Percentiles rank a stretch among this genome's conserved stretches.
phyloP scores from a whole-genome alignment of 2,329 filamentous ascomycete species.

The Talaromyces atroroseus region DNA sequence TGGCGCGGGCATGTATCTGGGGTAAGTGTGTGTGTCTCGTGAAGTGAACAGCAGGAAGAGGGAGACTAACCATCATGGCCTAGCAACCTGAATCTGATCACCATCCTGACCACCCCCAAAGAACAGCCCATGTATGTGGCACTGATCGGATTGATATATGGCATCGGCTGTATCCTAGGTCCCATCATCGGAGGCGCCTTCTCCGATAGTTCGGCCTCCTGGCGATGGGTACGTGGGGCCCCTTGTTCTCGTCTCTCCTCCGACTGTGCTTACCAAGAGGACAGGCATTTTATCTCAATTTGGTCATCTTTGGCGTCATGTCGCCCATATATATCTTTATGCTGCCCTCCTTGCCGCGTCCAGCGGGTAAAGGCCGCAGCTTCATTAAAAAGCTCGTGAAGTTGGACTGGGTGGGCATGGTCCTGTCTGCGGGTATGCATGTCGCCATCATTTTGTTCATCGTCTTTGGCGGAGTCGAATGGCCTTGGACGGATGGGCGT shows the following conservation, averaged over 20 bases:
- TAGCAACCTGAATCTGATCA: conserved; percentile 20
- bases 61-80: background rate
- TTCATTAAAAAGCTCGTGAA: conserved; percentile 18
- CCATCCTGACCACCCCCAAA: conserved; percentile 16
- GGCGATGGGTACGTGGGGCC: conserved; percentile 18
- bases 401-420: conserved; percentile 43
- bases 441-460: conserved; percentile 43
- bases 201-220: conserved; percentile 21
- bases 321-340: conserved; percentile 41
- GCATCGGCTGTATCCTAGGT: conserved; percentile 28
- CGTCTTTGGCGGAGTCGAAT: conserved; percentile 46
- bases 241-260: background rate
- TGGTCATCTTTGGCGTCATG: conserved; percentile 40
- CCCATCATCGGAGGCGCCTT: conserved; percentile 36
- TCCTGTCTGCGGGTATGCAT: conserved; percentile 39
- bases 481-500: conserved; percentile 41
- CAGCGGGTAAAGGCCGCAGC: conserved; percentile 15
- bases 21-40: conserved; percentile 8
- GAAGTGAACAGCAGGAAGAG: background rate
- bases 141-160: conserved; percentile 25
- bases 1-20: conserved; percentile 29
- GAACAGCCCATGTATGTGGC: conserved; percentile 23
- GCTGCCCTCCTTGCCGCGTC: conserved; percentile 26
- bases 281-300: conserved; percentile 46
- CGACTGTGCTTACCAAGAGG: background rate